Conservation (phyloP, 2,329 filamentous ascomycete species). For the Curvularia verruculosa region DNA sequence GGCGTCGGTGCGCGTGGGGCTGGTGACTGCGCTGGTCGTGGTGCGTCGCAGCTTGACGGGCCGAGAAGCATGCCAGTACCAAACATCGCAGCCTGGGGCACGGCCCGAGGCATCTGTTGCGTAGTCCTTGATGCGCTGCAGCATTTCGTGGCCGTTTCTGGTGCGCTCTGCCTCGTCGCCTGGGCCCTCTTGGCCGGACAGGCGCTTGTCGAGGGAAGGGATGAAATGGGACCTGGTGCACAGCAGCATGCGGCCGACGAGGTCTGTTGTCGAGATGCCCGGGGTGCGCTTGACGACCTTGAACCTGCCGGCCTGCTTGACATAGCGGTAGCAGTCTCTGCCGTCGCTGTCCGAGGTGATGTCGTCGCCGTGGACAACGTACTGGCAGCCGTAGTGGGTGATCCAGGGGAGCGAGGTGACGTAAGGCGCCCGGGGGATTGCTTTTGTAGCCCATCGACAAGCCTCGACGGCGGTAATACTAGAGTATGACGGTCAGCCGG, state of each 20-base stretch:
- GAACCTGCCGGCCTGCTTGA: slow-evolving; percentile 92
- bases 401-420: slow-evolving; percentile 95
- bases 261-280: slow-evolving; percentile 94
- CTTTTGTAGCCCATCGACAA: slow-evolving; percentile 90
- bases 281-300: slow-evolving; percentile 96
- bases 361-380: slow-evolving; percentile 95
- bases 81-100: slow-evolving; percentile 80
- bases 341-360: slow-evolving; percentile 94
- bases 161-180: slow-evolving; percentile 72
- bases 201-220: slow-evolving; percentile 71
- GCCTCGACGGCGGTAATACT: slow-evolving; percentile 89
- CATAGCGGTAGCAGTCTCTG: slow-evolving; percentile 96
- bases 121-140: slow-evolving; percentile 80
- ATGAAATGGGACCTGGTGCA: slow-evolving; percentile 97
- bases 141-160: slow-evolving; percentile 70
- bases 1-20: slow-evolving; percentile 26
- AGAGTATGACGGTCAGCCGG: slow-evolving; percentile 19
- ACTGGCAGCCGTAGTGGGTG: slow-evolving; percentile 90
- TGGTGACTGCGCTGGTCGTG: slow-evolving; percentile 31
- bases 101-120: slow-evolving; percentile 84
- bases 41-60: slow-evolving; percentile 49
- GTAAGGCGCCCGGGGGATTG: slow-evolving; percentile 86
- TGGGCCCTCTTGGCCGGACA: slow-evolving; percentile 74
- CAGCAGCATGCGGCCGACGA: slow-evolving; percentile 96
- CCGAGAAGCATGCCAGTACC: slow-evolving; percentile 73